Evolutionary conservation across 2,329 filamentous ascomycete species (phyloP).

Genomic region (Diaporthe vexans): DNA sequence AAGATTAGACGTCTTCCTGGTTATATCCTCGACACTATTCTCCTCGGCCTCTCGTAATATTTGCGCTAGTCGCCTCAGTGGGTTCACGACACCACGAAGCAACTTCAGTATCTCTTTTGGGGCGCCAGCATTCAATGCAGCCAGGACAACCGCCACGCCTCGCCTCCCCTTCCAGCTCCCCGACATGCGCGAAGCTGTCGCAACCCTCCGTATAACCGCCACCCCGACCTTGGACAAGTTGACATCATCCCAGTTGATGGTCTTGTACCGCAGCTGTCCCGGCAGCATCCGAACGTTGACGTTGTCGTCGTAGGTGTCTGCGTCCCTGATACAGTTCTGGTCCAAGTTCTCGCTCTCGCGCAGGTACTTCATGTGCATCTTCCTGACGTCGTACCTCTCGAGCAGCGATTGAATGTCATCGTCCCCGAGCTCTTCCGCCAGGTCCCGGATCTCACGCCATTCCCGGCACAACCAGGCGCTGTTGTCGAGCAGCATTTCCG

Average conservation of each 20-base stretch:
- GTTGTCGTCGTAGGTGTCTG: conserved; percentile 1
- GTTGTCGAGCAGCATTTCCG: conserved; percentile 28
- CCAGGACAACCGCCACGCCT: conserved; percentile 11
- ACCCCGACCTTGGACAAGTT: neutral
- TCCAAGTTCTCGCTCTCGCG: neutral
- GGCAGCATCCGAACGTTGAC: neutral
- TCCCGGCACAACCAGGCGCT: conserved; percentile 25
- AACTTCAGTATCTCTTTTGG: conserved; percentile 2
- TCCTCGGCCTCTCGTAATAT: conserved; percentile 3
- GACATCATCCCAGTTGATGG: neutral
- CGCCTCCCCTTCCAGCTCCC: conserved; percentile 28
- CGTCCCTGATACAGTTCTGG: neutral
- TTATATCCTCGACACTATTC: neutral
- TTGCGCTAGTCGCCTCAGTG: neutral
- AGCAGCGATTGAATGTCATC: neutral
- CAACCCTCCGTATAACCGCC: neutral
- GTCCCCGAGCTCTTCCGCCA: conserved; percentile 18
- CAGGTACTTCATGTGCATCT: conserved; percentile 2
- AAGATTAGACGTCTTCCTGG: neutral
- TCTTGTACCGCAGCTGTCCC: neutral
- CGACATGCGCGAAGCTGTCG: neutral
- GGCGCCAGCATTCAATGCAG: conserved; percentile 30
- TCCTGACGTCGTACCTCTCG: neutral
- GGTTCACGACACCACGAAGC: conserved; percentile 6
- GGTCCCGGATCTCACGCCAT: conserved; percentile 25